Evolutionary conservation across 208 protist genomes (phyloP), one percentile per base, ranked within the genome.

Genomic region (Trypanosoma cruzi): DNA sequence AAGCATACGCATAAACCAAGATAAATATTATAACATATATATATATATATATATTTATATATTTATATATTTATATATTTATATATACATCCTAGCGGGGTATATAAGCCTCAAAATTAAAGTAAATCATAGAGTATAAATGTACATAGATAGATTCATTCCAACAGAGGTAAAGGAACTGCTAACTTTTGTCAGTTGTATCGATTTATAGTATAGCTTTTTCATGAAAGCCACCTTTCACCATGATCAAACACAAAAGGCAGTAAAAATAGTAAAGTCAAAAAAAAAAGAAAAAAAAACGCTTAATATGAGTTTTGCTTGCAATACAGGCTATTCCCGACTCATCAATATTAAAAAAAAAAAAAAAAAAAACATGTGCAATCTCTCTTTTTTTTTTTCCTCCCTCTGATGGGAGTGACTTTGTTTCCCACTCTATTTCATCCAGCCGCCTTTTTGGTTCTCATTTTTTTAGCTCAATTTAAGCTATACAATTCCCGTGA

Each of bases 21-120:
- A 52, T 34, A 26, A 4, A 57, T 32, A 52, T 6, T 60, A 32
- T 46, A n/a, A 58, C 50, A 61, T 32, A 61, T 61, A 71, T 29
- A 71, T 61, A 71, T 53, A 54, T 63, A 55, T 62, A 62, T 71
- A 62, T 64, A 32, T 58, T 58, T 60, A 67, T 53, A 40, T 2
- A 50, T 34, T 32, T 34, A 8, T 34, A 53, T 53, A 62, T 64
- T 10, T 58, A 68, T 60, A 67, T 53, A 40, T 2, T 29, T 34
- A 53, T 34, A 8, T 34, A 53, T 53, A 57, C 2, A 68, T 20
- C 16, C 6, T 24, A 53, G 20, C 8, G 29, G n/a, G 6, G 28
- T 29, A 20, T 28, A 44, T n/a, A 50, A 4, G 36, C 6, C 6
- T 40, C 36, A 40, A 4, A 40, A 40, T 40, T 10, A 40, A 13